These are phyloP conservation scores for Cordyceps tenuipes DNA, from an alignment of 2,329 filamentous ascomycete species.

Conservation along the genomic window DNA sequence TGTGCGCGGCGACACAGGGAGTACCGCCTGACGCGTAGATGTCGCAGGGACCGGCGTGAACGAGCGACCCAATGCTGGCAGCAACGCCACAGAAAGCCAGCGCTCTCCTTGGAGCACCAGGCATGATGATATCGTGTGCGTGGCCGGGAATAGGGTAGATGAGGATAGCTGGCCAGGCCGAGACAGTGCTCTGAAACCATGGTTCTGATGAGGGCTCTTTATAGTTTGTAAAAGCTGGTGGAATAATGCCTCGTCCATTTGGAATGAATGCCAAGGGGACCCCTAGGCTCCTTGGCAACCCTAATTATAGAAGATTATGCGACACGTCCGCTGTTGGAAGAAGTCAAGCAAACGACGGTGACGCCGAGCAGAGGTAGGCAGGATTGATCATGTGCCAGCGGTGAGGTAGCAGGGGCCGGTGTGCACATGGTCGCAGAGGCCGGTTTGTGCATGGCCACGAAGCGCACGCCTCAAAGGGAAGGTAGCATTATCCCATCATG, in stretches of 20 bases:
- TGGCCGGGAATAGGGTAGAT: not conserved
- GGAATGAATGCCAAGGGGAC: not conserved
- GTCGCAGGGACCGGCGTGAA: constrained; percentile 50
- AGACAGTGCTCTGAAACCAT: not conserved
- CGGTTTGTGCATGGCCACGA: not conserved
- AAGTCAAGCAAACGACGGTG: not conserved
- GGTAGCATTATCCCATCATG: constrained; percentile 2
- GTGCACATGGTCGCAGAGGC: too few relatives aligned
- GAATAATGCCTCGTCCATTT: too few relatives aligned
- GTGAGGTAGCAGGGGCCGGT: not conserved
- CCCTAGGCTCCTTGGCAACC: not conserved
- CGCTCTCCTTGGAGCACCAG: not conserved
- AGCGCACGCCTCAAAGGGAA: not conserved
- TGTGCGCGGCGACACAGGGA: constrained; percentile 53
- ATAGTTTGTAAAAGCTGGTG: too few relatives aligned
- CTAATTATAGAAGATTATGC: not conserved
- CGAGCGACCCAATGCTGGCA: constrained; percentile 21
- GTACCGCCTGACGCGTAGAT: constrained; percentile 49
- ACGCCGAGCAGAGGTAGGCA: not conserved
- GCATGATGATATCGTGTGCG: not conserved
- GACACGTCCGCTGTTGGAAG: not conserved
- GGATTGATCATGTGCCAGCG: not conserved
- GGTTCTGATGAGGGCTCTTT: not conserved
- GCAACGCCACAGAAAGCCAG: not conserved
- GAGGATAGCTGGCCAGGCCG: not conserved